Evolutionary conservation across 2,329 filamentous ascomycete genomes (phyloP), one percentile per base, ranked within the genome.

Genomic region (Stemphylium lycopersici): DNA sequence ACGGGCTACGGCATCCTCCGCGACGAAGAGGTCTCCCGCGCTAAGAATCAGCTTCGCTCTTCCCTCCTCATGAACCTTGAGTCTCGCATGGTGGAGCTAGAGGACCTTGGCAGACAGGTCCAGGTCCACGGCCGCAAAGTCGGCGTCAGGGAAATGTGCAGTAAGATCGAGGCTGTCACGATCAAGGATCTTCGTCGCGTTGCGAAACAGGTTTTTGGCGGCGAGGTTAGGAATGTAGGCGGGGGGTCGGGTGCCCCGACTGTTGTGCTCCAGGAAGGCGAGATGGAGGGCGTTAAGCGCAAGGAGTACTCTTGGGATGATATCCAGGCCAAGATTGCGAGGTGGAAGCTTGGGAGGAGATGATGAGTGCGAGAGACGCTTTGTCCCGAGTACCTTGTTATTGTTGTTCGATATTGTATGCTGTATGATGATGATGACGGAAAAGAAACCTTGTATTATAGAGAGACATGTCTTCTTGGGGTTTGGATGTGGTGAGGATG

Each of bases 11-110:
- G 85, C 0, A 83, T 88, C 2, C 82, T 99, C 8, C 86, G 88
- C 63, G 78, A 86, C 2, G 83, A 81, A 32, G 95, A 99, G 77
- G 93, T 99, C 53, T 86, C 87, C 70, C 88, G 95, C 44, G 95
- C 95, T 15, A 99, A 99, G 84, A 99, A 99, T 76, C 95, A 99
- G 79, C 86, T 99, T 13, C 87, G 93, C 37, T 93, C 88, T 12
- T 90, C 87, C 52, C 81, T 99, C 36, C 84, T 99, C 44, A 99
- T 99, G 95, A 99, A 99, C 78, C 85, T 99, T 24, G 95, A 99
- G 79, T 92, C 87, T 65, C 85, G 95, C 56, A 97, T 99, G 92
- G 92, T 99, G 8, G 95, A 98, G 79, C 84, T 99, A 6, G 95
- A 99, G 77, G 95, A 99, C 73, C 83, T 99, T 0, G 95, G 95